Evolutionary conservation across 371 early-diverging fungal species (phyloP), one percentile per base, ranked within the genome.

Genomic region (Coelomomyces lativittatus): DNA sequence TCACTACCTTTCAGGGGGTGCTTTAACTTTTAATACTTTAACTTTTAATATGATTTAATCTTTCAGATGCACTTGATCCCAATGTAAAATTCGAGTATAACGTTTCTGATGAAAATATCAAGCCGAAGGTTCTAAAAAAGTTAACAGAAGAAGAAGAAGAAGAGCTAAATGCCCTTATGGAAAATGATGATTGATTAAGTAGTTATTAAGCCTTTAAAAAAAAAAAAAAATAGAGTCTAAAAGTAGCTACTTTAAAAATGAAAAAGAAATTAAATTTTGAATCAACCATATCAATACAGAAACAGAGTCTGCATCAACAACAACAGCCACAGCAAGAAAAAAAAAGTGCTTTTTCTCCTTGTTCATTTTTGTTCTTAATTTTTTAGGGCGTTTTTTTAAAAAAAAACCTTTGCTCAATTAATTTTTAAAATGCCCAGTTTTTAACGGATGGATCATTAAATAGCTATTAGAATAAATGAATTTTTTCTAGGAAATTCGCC

Each of bases 71-170:
- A 34, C 51, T 28, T 27, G 12, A 55, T 43, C 43, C 48, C 27
- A 27, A 40, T 41, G 25, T 56, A 19, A 25, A 54, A 49, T 39
- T 44, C 23, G 36, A 60, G 48, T 14, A 2, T 28, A 25, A 46
- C 29, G 28, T 12, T 39, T 49, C 54, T 1, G 49, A 43, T 41
- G 19, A 44, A 37, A 29, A 30, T 38, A 12, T 12, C 14, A 50
- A 49, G 38, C 44, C 56, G 45, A 28, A 31, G 30, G 51, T 49
- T 33, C 39, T 40, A 32, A 40, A 56, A 39, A 27, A 57, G 28
- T 45, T 86, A 54, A 85, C 85, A 11, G 85, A 74, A 40, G 85
- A 87, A 51, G 88, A 87, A 54, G 86, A 85, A 44, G 57, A 73
- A 9, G 86, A 85, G 59, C 56, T 88, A 46, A 82, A 71, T 5